Evolutionary conservation across 768 basidiomycete genomes (phyloP).

Genomic region (Rhizopogon sp.): DNA sequence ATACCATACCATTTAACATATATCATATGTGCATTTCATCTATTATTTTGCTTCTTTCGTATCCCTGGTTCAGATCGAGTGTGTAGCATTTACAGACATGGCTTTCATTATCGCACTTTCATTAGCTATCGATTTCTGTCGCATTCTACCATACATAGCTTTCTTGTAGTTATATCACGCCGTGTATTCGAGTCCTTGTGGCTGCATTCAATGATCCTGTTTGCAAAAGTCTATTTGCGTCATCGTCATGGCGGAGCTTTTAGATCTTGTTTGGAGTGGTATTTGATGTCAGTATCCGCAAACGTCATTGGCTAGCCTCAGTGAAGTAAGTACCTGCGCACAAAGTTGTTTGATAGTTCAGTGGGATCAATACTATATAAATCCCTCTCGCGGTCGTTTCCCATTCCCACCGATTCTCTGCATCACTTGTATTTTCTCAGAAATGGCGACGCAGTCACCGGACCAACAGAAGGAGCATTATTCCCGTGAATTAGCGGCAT

Average conservation of each 20-base stretch:
- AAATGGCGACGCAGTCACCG: slow-evolving; percentile 3
- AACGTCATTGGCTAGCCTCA: too few species aligned
- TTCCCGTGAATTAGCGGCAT: slow-evolving; percentile 15
- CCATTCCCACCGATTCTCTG: neutral
- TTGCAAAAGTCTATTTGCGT: neutral
- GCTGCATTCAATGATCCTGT: too few species aligned
- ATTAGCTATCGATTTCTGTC: slow-evolving; percentile 12
- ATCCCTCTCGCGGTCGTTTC: too few species aligned
- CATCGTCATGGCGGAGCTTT: neutral
- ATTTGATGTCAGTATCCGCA: too few species aligned
- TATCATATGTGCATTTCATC: slow-evolving; percentile 22
- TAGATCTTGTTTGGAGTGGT: too few species aligned
- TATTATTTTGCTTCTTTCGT: slow-evolving; percentile 14
- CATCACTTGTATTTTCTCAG: neutral
- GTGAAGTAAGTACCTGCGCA: too few species aligned
- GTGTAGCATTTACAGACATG: slow-evolving; percentile 21
- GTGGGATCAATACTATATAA: neutral
- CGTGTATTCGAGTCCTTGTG: neutral
- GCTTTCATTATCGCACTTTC: slow-evolving; percentile 6
- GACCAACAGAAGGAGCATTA: slow-evolving; percentile 8
- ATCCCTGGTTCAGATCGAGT: slow-evolving; percentile 14
- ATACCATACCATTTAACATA: slow-evolving; percentile 29
- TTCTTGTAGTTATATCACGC: slow-evolving; percentile 23
- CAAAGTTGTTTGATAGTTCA: too few species aligned
- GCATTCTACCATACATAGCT: slow-evolving; percentile 17